These are phyloP conservation scores for Tetrahymena borealis DNA, from an alignment of 73 alveolate species.

Conservation along the genomic window DNA sequence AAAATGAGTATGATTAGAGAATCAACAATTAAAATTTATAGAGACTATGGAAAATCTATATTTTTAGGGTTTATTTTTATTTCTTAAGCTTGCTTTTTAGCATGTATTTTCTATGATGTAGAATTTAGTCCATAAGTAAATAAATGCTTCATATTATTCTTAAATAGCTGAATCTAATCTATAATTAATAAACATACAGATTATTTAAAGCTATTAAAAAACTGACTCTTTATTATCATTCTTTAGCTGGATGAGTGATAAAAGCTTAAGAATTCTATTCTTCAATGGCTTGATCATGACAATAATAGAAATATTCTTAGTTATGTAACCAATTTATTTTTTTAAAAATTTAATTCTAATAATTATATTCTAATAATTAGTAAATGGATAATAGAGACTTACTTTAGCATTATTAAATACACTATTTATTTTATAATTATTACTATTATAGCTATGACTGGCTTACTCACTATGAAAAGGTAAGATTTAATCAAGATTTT, in stretches of 20 bases:
- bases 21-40: background rate
- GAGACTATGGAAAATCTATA: background rate
- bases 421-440: background rate
- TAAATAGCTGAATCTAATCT: background rate
- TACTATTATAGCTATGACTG: background rate
- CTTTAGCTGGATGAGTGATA: background rate
- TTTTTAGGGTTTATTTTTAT: background rate
- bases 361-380: background rate
- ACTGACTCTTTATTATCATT: background rate
- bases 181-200: background rate
- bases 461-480: background rate
- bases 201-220: background rate
- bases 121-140: background rate
- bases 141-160: background rate
- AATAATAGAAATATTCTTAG: background rate
- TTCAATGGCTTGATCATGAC: background rate
- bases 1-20: background rate
- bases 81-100: background rate
- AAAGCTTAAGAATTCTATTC: background rate
- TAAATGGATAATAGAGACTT: background rate
- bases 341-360: background rate
- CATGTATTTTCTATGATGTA: background rate
- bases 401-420: background rate
- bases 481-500: background rate
- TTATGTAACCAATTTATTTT: background rate